Conservation (phyloP, 345 rosid genomes). For the Syzygium grande region DNA sequence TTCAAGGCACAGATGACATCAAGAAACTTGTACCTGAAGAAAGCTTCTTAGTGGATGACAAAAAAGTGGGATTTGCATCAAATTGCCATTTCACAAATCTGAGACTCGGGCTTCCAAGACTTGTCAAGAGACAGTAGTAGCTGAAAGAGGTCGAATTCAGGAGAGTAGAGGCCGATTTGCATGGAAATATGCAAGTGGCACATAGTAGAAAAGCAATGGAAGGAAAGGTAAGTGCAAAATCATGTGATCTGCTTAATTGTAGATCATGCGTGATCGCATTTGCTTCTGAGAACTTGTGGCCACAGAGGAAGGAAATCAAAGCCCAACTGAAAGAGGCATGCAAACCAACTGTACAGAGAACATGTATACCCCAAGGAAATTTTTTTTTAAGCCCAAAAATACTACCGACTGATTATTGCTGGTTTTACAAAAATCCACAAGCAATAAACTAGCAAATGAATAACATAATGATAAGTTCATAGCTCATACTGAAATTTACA, state of each 20-base stretch:
- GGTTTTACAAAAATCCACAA: neutral
- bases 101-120: neutral
- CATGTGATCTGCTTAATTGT: neutral
- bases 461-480: neutral
- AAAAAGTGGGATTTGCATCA: neutral
- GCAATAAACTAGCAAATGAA: neutral
- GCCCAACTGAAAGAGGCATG: too few species aligned
- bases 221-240: neutral
- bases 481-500: neutral
- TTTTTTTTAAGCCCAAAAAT: neutral
- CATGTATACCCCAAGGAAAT: neutral
- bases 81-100: neutral
- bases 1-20: neutral
- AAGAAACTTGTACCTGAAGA: neutral
- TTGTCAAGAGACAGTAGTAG: neutral
- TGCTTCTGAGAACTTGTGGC: neutral
- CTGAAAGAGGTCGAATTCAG: neutral
- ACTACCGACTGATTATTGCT: neutral
- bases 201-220: neutral
- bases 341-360: neutral
- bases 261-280: neutral
- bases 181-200: neutral
- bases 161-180: neutral
- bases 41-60: neutral
- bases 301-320: neutral